Percentiles rank a stretch among this genome's conserved stretches.
Evolutionary conservation across 108 stramenopile species (phyloP).

Genomic region (Aurantiochytrium sp.): DNA sequence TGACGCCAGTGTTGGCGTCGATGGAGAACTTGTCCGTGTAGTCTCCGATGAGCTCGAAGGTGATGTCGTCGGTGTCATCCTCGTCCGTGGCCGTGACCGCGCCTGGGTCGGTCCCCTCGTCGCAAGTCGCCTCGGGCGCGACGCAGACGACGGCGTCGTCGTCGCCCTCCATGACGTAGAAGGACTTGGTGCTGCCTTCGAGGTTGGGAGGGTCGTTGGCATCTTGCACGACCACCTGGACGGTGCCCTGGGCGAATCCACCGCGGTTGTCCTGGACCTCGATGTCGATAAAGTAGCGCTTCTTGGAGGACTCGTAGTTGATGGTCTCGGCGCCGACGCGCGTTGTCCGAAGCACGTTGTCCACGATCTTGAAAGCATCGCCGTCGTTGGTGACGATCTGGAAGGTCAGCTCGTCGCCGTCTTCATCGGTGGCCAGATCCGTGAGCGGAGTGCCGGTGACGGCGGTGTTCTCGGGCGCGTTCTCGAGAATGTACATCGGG

Average conservation of each 20-base stretch:
- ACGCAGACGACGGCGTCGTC: neutral
- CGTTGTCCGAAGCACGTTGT: neutral
- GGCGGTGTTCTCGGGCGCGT: neutral
- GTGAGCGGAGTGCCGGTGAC: neutral
- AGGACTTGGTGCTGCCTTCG: neutral
- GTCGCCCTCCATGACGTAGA: neutral
- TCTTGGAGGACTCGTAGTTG: slow-evolving; percentile 27
- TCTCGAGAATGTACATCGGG: neutral
- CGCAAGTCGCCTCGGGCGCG: neutral
- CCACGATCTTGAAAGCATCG: slow-evolving; percentile 4
- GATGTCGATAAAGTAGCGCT: neutral
- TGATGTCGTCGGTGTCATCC: neutral
- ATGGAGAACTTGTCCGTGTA: neutral
- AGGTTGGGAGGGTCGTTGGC: neutral
- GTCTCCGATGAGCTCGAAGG: neutral
- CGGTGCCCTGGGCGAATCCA: neutral
- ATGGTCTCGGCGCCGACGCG: slow-evolving; percentile 13
- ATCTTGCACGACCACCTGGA: neutral
- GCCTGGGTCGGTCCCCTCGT: neutral
- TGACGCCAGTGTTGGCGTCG: neutral
- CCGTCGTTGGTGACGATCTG: slow-evolving; percentile 21
- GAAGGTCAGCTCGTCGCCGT: neutral
- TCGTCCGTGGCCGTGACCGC: neutral
- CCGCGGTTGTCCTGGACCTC: slow-evolving; percentile 1
- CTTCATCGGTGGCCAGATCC: neutral